These are phyloP conservation scores for Gymnopus androsaceus DNA, from an alignment of 1,284 basidiomycete genomes.

Conservation along the genomic window DNA sequence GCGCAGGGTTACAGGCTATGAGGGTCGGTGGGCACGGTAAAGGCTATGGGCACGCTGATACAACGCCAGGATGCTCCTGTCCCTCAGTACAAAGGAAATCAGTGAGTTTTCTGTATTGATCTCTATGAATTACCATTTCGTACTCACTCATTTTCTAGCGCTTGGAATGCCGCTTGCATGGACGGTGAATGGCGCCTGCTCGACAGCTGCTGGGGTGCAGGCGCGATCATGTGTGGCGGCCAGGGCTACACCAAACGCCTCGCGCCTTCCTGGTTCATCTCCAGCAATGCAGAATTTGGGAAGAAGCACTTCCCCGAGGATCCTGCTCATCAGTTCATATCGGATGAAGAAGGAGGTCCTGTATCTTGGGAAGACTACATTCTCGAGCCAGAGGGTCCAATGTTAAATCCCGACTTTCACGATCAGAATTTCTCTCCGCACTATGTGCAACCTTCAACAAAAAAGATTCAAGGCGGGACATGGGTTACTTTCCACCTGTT, in stretches of 20 bases:
- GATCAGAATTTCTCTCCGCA: conserved; percentile 36
- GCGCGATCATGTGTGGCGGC: conserved; percentile 32
- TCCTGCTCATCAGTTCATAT: conserved; percentile 40
- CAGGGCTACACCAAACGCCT: conserved; percentile 35
- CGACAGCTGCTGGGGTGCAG: conserved; percentile 49
- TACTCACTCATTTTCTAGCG: no score
- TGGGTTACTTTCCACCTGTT: conserved; percentile 38
- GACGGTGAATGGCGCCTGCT: conserved; percentile 46
- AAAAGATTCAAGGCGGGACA: conserved; percentile 34
- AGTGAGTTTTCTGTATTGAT: no score
- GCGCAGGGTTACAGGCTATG: conserved; percentile 38
- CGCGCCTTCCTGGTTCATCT: conserved; percentile 42
- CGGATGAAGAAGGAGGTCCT: conserved; percentile 39
- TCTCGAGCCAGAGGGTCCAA: conserved; percentile 36
- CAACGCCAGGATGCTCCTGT: conserved; percentile 31
- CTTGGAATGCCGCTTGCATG: conserved; percentile 47
- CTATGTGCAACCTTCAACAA: conserved; percentile 36
- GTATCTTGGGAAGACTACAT: conserved; percentile 47
- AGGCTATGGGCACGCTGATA: conserved; percentile 40
- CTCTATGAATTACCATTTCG: no score
- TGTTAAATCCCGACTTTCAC: conserved; percentile 37
- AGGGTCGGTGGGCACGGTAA: conserved; percentile 48
- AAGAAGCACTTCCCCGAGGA: conserved; percentile 44
- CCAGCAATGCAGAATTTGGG: conserved; percentile 40
- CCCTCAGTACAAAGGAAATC: conserved; percentile 37